phyloP scores from a whole-genome alignment of 805 yeast genomes.

The Barnettozyma botsteinii region DNA sequence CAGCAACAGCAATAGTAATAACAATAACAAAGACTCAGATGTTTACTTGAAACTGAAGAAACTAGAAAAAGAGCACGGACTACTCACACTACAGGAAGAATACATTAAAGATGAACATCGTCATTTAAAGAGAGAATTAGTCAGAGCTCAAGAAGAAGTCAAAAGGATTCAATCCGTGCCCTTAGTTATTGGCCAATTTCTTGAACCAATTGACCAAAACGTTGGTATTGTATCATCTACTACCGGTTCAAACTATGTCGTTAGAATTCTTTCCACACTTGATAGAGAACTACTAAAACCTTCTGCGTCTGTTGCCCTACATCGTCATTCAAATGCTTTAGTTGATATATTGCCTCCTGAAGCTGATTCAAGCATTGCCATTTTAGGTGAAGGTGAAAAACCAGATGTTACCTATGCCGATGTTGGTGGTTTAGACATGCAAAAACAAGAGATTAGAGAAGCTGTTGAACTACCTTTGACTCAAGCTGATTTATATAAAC shows the following conservation, averaged over 20 bases:
- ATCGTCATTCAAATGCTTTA: conserved; percentile 96
- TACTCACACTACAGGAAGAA: conserved; percentile 84
- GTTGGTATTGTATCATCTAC: conserved; percentile 97
- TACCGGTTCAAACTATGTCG: conserved; percentile 96
- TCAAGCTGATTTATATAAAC: conserved; percentile 92
- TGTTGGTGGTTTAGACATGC: conserved; percentile 99
- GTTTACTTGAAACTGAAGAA: conserved; percentile 80
- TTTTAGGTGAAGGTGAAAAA: conserved; percentile 89
- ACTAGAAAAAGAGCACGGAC: conserved; percentile 84
- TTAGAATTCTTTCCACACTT: conserved; percentile 86
- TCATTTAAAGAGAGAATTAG: conserved; percentile 87
- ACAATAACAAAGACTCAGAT: conserved; percentile 40
- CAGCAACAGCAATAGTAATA: conserved; percentile 5
- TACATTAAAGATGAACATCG: conserved; percentile 98
- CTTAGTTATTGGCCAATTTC: conserved; percentile 93
- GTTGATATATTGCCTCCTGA: conserved; percentile 98
- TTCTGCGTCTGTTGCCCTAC: conserved; percentile 92
- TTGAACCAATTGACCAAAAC: conserved; percentile 94
- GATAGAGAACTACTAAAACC: conserved; percentile 94
- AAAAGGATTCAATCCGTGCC: conserved; percentile 97
- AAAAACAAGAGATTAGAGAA: conserved; percentile 96
- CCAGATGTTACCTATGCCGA: conserved; percentile 94
- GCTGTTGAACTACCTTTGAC: conserved; percentile 96
- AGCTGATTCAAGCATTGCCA: conserved; percentile 94
- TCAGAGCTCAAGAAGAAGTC: conserved; percentile 97